A percentile compares a stretch with the other conserved stretches of the same genome.
Evolutionary conservation across 2,329 filamentous ascomycete species (phyloP).

Genomic region (Phoma sp.): DNA sequence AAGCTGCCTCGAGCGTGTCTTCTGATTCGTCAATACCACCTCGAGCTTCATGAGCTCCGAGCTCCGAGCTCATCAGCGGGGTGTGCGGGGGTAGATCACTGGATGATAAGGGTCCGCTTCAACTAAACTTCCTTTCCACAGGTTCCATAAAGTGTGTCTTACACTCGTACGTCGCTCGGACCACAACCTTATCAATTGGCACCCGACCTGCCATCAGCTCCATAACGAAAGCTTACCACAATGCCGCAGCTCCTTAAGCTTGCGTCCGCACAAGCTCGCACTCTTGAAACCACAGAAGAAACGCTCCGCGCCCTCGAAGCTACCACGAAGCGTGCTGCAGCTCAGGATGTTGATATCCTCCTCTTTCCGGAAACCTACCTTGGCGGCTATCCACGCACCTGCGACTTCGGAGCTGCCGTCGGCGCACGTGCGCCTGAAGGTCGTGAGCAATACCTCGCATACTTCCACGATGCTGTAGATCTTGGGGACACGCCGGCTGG

Average conservation of each 20-base stretch:
- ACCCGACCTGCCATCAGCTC: background rate
- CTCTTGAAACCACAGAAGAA: constrained; percentile 54
- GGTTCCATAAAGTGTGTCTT: background rate
- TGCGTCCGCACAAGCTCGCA: constrained; percentile 57
- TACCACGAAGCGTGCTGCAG: constrained; percentile 70
- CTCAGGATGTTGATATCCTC: constrained; percentile 68
- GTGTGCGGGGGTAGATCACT: constrained; percentile 3
- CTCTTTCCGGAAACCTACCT: constrained; percentile 93
- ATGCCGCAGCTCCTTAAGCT: constrained; percentile 56
- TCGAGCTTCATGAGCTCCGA: constrained; percentile 3
- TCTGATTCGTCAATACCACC: constrained; percentile 10
- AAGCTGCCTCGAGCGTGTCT: background rate
- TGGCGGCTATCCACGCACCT: constrained; percentile 87
- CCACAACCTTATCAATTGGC: background rate
- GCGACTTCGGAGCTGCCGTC: constrained; percentile 75
- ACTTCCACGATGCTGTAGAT: constrained; percentile 81
- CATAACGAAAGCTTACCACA: background rate
- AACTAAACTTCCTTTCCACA: background rate
- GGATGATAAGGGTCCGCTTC: background rate
- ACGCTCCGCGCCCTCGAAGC: constrained; percentile 72
- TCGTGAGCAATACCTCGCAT: constrained; percentile 80
- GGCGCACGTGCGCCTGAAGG: constrained; percentile 72
- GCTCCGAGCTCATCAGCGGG: background rate
- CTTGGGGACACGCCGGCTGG: constrained; percentile 79
- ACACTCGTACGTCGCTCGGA: background rate